These are phyloP conservation scores for Saturnispora silvae DNA, from an alignment of 805 yeast genomes.

Conservation along the genomic window DNA sequence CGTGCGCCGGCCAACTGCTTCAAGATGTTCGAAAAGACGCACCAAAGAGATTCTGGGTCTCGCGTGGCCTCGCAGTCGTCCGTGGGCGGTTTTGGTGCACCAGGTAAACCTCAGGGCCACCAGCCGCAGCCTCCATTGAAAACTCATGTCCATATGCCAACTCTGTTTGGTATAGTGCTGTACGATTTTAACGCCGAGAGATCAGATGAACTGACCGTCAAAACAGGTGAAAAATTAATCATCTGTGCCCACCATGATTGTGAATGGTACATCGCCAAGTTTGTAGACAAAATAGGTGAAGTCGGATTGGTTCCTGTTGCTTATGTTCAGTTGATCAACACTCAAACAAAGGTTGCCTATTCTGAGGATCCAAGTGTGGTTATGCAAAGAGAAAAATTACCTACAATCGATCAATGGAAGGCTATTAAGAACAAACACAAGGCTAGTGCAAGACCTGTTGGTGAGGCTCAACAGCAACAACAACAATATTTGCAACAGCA, in stretches of 20 bases:
- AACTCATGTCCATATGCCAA: constrained; percentile 13
- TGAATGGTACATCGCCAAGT: constrained; percentile 98
- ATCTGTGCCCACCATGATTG: constrained; percentile 92
- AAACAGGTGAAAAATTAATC: constrained; percentile 79
- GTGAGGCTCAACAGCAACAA: constrained; percentile 11
- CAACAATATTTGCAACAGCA: constrained; percentile 5
- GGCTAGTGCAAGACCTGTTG: constrained; percentile 56
- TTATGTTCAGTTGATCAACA: constrained; percentile 77
- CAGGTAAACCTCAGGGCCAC: background rate
- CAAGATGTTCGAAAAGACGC: constrained; percentile 60
- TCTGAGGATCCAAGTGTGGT: constrained; percentile 34
- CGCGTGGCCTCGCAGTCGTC: background rate
- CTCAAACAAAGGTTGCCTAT: constrained; percentile 53
- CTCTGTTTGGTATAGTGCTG: constrained; percentile 69
- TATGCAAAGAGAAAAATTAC: constrained; percentile 60
- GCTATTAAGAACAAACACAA: constrained; percentile 81
- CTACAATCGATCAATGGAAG: constrained; percentile 96
- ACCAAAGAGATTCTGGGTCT: constrained; percentile 26
- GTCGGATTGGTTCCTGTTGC: constrained; percentile 94
- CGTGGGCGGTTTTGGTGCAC: background rate
- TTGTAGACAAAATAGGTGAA: constrained; percentile 89
- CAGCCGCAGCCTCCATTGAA: background rate
- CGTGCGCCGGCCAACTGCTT: constrained; percentile 82
- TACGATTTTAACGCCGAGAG: constrained; percentile 80
- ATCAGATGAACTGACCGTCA: constrained; percentile 74